Base-by-base conservation (phyloP, 306 rosid species). In the Trifolium subterraneum region DNA sequence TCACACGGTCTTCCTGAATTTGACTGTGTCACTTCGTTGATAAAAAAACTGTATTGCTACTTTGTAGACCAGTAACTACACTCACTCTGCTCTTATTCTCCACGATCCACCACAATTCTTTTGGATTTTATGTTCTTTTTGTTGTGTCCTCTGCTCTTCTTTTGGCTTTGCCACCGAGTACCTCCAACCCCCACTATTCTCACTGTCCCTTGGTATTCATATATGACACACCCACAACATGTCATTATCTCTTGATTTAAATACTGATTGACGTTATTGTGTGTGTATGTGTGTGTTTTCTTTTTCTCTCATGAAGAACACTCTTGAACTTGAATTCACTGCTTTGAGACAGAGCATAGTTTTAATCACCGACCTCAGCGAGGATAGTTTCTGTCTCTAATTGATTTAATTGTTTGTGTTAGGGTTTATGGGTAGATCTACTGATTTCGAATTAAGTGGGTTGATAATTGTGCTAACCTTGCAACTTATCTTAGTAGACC, bases 51-150 rank as follows among this genome's bases (percentile, higher is more conserved):
- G 67, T 42, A 39, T 13, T 10, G 33, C 16, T 10, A 27, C 72
- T 51, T n/a, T 63, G 8, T 7, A 19, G 10, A 74, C n/a, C 1
- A 63, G 72, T 74, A 36, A 64, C 50, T 50, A 15, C 22, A 31
- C 8, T 10, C 15, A 35, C 12, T 16, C n/a, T 48, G 10, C 56
- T 29, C 36, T 5, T 65, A 11, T 52, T 51, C 36, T 41, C 35
- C 20, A 44, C 20, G 8, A 39, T 11, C 45, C 4, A 23, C 33
- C 0, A n/a, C 8, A n/a, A 52, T 61, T 66, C 18, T 74, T 41
- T 4, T 1, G 3, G 67, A 35, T 23, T 59, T 56, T 75, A 41
- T 55, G 47, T 33, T 65, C 55, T 16, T 47, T 62, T n/a, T 27
- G 19, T 29, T 9, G 66, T 73, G 55, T 15, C 14, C 47, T 18